Conservation (phyloP, 192 early-diverging fungal genomes). For the Gonapodya prolifera region DNA sequence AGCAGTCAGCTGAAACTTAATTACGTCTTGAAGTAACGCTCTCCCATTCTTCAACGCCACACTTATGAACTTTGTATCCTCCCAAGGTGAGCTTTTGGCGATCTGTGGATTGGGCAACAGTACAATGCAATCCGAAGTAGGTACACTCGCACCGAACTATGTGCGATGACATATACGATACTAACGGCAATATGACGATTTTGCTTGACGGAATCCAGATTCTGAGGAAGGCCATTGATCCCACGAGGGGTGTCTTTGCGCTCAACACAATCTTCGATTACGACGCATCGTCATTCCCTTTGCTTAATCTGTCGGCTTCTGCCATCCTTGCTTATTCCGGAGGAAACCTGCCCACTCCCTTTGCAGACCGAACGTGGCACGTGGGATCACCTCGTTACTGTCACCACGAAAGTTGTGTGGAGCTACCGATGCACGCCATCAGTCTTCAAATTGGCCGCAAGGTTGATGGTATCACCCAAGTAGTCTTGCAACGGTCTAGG, state of each 20-base stretch:
- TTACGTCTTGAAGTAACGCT: not conserved
- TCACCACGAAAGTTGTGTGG: not conserved
- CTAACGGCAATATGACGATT: no score
- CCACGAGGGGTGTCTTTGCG: not conserved
- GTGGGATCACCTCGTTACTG: not conserved
- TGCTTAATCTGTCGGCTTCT: not conserved
- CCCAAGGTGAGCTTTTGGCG: not conserved
- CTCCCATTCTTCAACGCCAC: not conserved
- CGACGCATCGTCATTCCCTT: not conserved
- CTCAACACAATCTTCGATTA: not conserved
- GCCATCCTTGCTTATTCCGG: not conserved
- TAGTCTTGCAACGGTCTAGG: no score
- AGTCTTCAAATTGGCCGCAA: no score
- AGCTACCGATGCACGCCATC: not conserved
- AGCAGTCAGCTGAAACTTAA: no score
- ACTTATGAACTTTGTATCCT: not conserved
- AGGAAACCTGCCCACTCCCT: not conserved
- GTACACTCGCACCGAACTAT: no score
- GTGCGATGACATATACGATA: not conserved
- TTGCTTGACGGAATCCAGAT: no score
- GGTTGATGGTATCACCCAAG: no score
- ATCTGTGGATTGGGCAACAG: not conserved
- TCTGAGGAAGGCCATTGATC: not conserved
- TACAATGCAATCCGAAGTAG: not conserved
- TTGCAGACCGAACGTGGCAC: not conserved